A percentile compares a stretch with the other conserved stretches of the same genome.
Conservation (phyloP, 305 asterid species). For the Solanum hybrid region DNA sequence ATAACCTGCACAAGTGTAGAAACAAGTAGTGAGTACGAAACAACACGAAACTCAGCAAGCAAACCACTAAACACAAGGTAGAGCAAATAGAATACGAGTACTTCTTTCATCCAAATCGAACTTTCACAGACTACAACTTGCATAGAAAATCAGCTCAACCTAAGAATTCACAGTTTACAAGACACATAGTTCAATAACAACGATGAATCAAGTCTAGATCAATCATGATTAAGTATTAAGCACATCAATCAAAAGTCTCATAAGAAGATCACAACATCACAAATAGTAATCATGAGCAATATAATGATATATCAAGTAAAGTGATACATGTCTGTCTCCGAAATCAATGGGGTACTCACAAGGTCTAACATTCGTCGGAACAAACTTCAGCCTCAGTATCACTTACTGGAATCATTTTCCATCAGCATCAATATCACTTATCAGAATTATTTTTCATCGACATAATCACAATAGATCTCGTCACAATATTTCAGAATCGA, state of each 20-base stretch:
- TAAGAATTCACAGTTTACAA: too few relatives aligned
- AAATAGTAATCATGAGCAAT: too few relatives aligned
- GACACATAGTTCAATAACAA: neutral
- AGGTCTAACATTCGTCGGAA: neutral
- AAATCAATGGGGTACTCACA: neutral
- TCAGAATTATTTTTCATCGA: too few relatives aligned
- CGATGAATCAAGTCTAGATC: neutral
- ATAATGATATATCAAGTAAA: neutral
- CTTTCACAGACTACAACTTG: neutral
- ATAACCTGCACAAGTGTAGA: neutral
- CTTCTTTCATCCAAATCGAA: neutral
- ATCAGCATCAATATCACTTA: neutral
- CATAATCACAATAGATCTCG: neutral
- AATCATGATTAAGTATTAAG: neutral
- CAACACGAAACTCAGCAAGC: neutral
- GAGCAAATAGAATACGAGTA: too few relatives aligned
- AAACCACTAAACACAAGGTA: neutral
- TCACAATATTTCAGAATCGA: neutral
- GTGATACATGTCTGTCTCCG: neutral
- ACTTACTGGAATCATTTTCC: neutral
- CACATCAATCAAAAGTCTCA: neutral
- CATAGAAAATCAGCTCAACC: neutral
- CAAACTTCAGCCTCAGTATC: neutral
- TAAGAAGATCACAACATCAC: neutral
- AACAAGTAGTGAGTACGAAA: too few relatives aligned